Evolutionary conservation across 2,329 filamentous ascomycete species (phyloP).

Genomic region (Xylaria sp.): DNA sequence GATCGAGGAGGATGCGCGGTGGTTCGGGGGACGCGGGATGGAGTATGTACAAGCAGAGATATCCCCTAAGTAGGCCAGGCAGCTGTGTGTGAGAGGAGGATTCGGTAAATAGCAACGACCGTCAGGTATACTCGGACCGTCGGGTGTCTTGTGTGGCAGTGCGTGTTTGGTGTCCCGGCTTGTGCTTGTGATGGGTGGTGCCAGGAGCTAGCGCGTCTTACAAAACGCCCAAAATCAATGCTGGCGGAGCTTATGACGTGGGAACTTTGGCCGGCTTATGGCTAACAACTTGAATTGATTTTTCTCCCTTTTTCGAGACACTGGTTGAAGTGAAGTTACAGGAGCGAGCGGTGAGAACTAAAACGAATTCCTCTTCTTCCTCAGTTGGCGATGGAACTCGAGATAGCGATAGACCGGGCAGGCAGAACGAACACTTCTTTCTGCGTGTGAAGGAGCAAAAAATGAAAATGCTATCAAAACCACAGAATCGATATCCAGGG

Average conservation of each 20-base stretch:
- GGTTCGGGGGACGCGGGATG: not conserved
- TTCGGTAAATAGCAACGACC: conserved; percentile 20
- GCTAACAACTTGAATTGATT: conserved; percentile 9
- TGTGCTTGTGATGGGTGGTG: conserved; percentile 24
- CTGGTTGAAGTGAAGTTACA: too few relatives aligned
- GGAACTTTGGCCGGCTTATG: conserved; percentile 3
- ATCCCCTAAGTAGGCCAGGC: conserved; percentile 11
- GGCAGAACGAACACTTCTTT: not conserved
- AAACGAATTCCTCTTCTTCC: not conserved
- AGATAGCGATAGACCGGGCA: not conserved
- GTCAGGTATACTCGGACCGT: conserved; percentile 17
- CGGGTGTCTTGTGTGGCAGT: conserved; percentile 24
- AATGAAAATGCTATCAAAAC: not conserved
- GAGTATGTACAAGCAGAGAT: conserved; percentile 6
- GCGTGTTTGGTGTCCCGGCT: conserved; percentile 23
- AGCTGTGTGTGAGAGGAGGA: conserved; percentile 14
- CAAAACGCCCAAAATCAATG: not conserved
- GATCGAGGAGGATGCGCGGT: not conserved
- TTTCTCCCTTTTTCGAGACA: too few relatives aligned
- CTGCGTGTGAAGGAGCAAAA: not conserved
- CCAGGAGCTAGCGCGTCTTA: conserved; percentile 16
- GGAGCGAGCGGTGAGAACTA: conserved; percentile 8
- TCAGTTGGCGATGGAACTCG: not conserved
- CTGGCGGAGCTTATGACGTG: not conserved
- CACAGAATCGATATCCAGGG: not conserved